Evolutionary conservation across 495 filamentous ascomycete species (phyloP).

Genomic region (Podospora pseudopauciseta): DNA sequence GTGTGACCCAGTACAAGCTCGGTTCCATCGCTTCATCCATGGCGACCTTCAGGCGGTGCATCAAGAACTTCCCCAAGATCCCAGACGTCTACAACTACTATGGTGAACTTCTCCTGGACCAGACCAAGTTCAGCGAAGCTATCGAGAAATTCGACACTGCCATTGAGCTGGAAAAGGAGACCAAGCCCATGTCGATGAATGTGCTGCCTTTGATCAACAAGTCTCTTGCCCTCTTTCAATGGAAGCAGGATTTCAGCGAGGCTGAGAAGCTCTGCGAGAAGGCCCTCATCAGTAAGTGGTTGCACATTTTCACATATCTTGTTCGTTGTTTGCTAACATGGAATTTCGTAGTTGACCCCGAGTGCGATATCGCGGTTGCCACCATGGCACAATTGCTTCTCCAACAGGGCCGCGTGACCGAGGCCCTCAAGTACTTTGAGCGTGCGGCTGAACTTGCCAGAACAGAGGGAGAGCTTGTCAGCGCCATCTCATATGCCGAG

Average conservation of each 20-base stretch:
- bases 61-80: conserved; percentile 96
- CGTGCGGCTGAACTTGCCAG: conserved; percentile 91
- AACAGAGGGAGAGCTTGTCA: conserved; percentile 93
- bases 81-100: conserved; percentile 99
- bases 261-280: conserved; percentile 96
- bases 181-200: conserved; percentile 91
- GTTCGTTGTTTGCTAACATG: conserved; percentile 29
- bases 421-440: conserved; percentile 96
- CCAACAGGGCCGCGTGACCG: conserved; percentile 94
- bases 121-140: conserved; percentile 89
- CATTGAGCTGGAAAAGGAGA: conserved; percentile 94
- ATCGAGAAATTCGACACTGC: conserved; percentile 98
- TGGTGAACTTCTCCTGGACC: conserved; percentile 95
- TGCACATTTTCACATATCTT: not conserved
- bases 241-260: conserved; percentile 92
- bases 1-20: conserved; percentile 99
- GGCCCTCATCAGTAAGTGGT: conserved; percentile 84
- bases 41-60: conserved; percentile 94
- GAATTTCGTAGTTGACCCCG: conserved; percentile 78
- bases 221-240: conserved; percentile 92
- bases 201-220: conserved; percentile 98
- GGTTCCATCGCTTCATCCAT: conserved; percentile 95
- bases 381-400: conserved; percentile 99
- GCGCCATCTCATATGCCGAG: conserved; percentile 94
- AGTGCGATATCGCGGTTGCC: conserved; percentile 97